A percentile compares a stretch with the other conserved stretches of the same genome.
These are phyloP conservation scores for Pholiota conissans DNA, from an alignment of 768 basidiomycete genomes.

Conservation along the genomic window DNA sequence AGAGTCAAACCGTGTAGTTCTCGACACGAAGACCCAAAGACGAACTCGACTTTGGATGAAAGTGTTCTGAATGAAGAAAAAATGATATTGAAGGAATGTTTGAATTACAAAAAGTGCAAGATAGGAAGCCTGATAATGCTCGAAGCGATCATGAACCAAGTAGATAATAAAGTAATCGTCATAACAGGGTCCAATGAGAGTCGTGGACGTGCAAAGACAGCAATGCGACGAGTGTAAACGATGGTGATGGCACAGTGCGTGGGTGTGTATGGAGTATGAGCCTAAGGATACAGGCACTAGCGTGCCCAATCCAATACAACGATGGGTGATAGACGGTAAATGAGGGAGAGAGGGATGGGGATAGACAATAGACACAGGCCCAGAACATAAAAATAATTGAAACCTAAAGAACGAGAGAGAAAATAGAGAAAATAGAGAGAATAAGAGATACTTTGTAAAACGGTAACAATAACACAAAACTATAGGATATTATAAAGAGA, in stretches of 20 bases:
- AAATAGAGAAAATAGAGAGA: background rate
- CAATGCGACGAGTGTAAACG: constrained; percentile 13
- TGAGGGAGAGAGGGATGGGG: background rate
- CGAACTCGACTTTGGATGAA: no score
- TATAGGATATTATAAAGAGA: constrained; percentile 1
- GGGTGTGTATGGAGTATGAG: constrained; percentile 13
- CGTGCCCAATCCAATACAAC: constrained; percentile 10
- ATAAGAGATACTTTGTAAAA: background rate
- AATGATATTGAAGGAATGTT: no score
- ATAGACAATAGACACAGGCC: background rate
- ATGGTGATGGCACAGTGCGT: constrained; percentile 15
- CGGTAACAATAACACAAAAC: background rate
- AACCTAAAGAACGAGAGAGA: constrained; percentile 4
- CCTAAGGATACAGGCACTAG: constrained; percentile 1
- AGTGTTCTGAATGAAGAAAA: no score
- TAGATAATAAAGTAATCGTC: no score
- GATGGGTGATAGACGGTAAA: background rate
- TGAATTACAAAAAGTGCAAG: no score
- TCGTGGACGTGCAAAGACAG: constrained; percentile 19
- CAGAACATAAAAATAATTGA: constrained; percentile 6
- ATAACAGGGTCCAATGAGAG: background rate
- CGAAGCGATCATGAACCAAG: no score
- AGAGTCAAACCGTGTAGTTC: no score
- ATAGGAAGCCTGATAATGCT: no score
- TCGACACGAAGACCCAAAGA: no score